Evolutionary conservation across 164 flowering plant species (phyloP), one percentile per base, ranked within the genome.

Genomic region (Santalum album): DNA sequence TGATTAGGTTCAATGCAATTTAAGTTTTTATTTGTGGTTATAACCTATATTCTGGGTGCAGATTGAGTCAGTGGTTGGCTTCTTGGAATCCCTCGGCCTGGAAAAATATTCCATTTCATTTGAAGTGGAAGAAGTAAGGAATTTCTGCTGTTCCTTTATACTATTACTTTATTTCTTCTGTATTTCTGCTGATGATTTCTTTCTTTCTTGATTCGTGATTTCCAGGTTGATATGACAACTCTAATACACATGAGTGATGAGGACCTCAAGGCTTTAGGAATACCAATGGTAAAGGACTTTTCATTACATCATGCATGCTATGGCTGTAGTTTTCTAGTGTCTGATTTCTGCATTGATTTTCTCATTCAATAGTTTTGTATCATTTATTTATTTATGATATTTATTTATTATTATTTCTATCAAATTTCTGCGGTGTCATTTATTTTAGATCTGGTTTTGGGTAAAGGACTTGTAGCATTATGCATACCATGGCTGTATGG

Each of bases 1-100:
- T 7, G n/a, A 25, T 15, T 5, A 6, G 24, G 52, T 11, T 2
- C 6, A 22, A 25, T 17, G 3, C 25, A 27, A 29, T n/a, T 3
- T 43, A 21, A 21, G 11, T 25, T 32, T n/a, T n/a, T n/a, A 27
- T 26, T 26, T 18, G 10, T 60, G 9, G 25, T 20, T 53, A 49
- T 58, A 20, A 56, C 3, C 54, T 26, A 29, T 53, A 42, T 10
- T 40, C 21, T 43, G n/a, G 36, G 1, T 72, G 74, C 88, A 90
- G 96, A 75, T 59, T 59, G 90, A 71, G 49, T 65, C 87, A 9
- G 86, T 91, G 43, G 89, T 80, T 61, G 75, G 69, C 53, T 86
- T 91, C 66, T 65, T 91, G 65, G 11, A 46, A 24, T 20, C 50
- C 12, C 12, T 46, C 9, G 50, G 50, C 11, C 50, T 46, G n/a